Percentiles rank a stretch among this genome's conserved stretches.
phyloP scores from a whole-genome alignment of 345 rosid species.

The Ricinus communis region DNA sequence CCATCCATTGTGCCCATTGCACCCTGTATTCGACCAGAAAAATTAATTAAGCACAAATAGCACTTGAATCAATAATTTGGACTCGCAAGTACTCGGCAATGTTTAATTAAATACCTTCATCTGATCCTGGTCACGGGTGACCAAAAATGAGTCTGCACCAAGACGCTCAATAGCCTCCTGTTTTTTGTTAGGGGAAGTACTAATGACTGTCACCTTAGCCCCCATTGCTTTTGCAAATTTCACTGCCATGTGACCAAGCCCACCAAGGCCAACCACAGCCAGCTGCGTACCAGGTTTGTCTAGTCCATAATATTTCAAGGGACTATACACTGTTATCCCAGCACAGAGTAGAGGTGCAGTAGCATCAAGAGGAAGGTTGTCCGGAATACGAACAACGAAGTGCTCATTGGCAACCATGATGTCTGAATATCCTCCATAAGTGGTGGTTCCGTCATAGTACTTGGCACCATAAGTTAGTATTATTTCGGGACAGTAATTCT shows the following conservation, averaged over 20 bases:
- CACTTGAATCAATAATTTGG: not conserved
- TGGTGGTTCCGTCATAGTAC: conserved; percentile 43
- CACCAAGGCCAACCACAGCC: conserved; percentile 9
- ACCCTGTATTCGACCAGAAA: conserved; percentile 5
- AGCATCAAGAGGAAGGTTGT: conserved; percentile 17
- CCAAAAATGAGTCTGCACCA: conserved; percentile 19
- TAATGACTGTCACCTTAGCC: conserved; percentile 4
- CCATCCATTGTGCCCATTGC: conserved; percentile 43
- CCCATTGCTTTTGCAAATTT: conserved; percentile 13
- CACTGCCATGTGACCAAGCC: conserved; percentile 15
- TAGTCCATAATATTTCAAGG: conserved; percentile 18
- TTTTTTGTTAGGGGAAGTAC: conserved; percentile 9
- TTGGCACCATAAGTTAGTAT: not conserved
- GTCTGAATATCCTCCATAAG: conserved; percentile 55
- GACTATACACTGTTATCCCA: conserved; percentile 20
- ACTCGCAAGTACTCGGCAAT: not conserved
- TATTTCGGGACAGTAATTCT: conserved; percentile 6
- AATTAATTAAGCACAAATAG: not conserved
- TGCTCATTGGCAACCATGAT: conserved; percentile 17
- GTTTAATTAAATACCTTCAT: not conserved
- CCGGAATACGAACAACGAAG: conserved; percentile 18
- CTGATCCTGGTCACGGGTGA: conserved; percentile 8
- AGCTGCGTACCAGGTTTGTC: conserved; percentile 11
- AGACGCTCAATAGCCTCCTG: conserved; percentile 9
- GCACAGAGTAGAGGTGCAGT: conserved; percentile 18